Evolutionary conservation across 176 grass and related monocot species (phyloP).

Genomic region (Carex parvula): DNA sequence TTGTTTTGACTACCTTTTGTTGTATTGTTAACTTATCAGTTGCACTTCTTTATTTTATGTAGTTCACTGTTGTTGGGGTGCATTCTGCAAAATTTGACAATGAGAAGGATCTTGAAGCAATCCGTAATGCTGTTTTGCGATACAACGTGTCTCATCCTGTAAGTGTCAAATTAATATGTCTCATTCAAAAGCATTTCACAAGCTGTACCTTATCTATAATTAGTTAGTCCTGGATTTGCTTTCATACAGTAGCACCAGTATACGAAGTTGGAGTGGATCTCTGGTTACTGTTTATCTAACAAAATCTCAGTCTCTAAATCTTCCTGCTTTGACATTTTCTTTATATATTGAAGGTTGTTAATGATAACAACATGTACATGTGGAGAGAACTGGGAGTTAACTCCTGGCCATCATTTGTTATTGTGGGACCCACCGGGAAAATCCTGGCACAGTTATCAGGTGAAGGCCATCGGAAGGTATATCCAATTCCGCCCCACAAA

Average conservation of each 20-base stretch:
- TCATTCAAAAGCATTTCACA: not conserved
- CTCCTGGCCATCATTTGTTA: constrained; percentile 93
- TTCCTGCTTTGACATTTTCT: not conserved
- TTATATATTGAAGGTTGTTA: constrained; percentile 67
- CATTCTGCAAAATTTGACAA: constrained; percentile 99
- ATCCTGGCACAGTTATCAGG: constrained; percentile 84
- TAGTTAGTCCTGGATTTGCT: constrained; percentile 18
- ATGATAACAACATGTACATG: constrained; percentile 88
- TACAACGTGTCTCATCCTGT: constrained; percentile 83
- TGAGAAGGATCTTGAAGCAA: constrained; percentile 96
- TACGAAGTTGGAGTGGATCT: not conserved
- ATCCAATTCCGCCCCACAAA: not conserved
- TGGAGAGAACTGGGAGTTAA: constrained; percentile 94
- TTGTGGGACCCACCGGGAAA: constrained; percentile 83
- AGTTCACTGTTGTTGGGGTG: constrained; percentile 97
- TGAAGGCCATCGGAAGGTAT: constrained; percentile 90
- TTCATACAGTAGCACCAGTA: not conserved
- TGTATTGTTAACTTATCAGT: constrained; percentile 11
- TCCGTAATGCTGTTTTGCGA: constrained; percentile 83
- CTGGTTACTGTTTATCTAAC: not conserved
- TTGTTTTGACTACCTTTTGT: not conserved
- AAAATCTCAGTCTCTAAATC: constrained; percentile 6
- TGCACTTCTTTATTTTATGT: constrained; percentile 30
- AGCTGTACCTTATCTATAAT: not conserved
- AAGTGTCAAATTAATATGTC: constrained; percentile 30